These are phyloP conservation scores for Rostrohypoxylon terebratum DNA, from an alignment of 495 filamentous ascomycete genomes.

Conservation along the genomic window DNA sequence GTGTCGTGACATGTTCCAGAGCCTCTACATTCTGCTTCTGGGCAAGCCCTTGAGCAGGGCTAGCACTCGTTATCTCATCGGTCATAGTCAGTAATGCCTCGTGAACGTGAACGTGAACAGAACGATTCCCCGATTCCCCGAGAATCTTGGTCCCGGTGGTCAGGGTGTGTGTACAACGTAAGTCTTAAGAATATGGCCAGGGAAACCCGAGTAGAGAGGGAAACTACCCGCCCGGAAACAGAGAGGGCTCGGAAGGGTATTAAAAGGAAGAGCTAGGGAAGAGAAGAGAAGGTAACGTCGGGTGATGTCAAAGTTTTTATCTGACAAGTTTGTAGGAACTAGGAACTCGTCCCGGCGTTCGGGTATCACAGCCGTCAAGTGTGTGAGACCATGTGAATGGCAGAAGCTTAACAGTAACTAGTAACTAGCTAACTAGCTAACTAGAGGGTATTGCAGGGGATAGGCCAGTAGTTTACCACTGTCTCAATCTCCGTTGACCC, in stretches of 20 bases:
- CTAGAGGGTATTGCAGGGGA: conserved; percentile 27
- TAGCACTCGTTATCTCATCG: conserved; percentile 39
- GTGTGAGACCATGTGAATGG: conserved; percentile 30
- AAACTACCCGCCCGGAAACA: not conserved
- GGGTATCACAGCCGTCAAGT: not conserved
- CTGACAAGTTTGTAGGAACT: conserved; percentile 17
- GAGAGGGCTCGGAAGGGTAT: not conserved
- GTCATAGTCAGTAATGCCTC: conserved; percentile 14
- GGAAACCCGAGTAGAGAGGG: not conserved
- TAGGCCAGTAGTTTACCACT: conserved; percentile 27
- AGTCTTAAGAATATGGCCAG: too few relatives aligned
- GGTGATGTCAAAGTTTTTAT: conserved; percentile 36
- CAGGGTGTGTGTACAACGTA: not conserved
- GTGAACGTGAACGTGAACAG: not conserved
- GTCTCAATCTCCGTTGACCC: conserved; percentile 34
- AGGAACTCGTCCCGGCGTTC: conserved; percentile 3
- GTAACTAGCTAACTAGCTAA: too few relatives aligned
- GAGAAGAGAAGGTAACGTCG: conserved; percentile 1
- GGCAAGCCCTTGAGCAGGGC: conserved; percentile 3
- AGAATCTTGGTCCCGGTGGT: not conserved
- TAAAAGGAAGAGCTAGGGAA: not conserved
- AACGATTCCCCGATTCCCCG: conserved; percentile 13
- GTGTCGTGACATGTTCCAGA: conserved; percentile 22
- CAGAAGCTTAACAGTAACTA: conserved; percentile 44
- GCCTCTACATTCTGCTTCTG: conserved; percentile 34